These are phyloP conservation scores for Leccinum uliginosum DNA, from an alignment of 768 basidiomycete genomes.

Conservation along the genomic window DNA sequence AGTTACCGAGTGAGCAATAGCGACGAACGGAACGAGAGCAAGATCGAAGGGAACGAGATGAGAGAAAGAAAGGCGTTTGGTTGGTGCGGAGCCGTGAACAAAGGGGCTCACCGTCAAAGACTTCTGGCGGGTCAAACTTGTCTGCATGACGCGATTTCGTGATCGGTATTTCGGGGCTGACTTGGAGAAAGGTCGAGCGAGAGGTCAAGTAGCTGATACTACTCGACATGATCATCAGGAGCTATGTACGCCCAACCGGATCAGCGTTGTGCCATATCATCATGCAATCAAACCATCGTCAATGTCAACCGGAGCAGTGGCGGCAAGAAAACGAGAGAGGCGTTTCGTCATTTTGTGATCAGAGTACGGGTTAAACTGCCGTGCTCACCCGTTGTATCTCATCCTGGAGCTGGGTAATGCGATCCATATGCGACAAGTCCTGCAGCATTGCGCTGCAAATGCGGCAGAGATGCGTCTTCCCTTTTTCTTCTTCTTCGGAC, in stretches of 20 bases:
- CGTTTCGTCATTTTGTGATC: neutral
- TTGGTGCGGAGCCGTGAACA: neutral
- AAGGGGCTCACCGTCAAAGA: slow-evolving; percentile 59
- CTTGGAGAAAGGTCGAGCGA: slow-evolving; percentile 71
- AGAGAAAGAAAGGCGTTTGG: neutral
- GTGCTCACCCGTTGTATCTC: slow-evolving; percentile 75
- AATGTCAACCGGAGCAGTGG: neutral
- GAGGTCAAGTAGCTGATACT: slow-evolving; percentile 76
- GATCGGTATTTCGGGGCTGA: slow-evolving; percentile 76
- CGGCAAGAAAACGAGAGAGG: neutral
- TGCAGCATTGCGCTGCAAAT: slow-evolving; percentile 77
- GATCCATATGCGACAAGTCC: slow-evolving; percentile 92
- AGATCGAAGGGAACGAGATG: neutral
- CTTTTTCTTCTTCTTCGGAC: slow-evolving; percentile 9
- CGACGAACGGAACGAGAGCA: neutral
- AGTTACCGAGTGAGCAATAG: neutral
- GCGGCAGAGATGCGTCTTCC: slow-evolving; percentile 3
- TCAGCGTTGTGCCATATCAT: neutral
- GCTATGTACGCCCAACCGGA: slow-evolving; percentile 36
- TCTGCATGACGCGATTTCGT: slow-evolving; percentile 74
- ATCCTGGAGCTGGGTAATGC: slow-evolving; percentile 93
- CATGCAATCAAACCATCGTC: neutral
- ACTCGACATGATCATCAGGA: slow-evolving; percentile 85
- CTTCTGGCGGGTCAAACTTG: slow-evolving; percentile 66
- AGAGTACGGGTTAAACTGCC: slow-evolving; percentile 9